Conservation (phyloP, 345 rosid species). For the Pugionium cornutum region DNA sequence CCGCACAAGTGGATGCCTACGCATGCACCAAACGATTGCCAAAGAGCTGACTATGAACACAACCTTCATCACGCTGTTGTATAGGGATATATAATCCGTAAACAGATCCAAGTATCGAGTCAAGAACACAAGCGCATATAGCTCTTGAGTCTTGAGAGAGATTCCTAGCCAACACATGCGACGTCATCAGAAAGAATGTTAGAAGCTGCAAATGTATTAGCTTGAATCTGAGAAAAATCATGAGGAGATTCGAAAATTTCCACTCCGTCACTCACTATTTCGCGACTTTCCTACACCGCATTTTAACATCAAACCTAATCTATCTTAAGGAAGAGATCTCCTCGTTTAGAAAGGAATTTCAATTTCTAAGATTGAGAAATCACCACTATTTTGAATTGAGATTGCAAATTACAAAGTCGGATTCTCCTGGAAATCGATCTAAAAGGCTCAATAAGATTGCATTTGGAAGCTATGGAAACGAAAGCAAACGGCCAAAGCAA, state of each 20-base stretch:
- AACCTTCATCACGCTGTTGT: constrained; percentile 84
- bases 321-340: constrained; percentile 4
- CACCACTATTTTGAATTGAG: constrained; percentile 24
- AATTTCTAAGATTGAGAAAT: constrained; percentile 13
- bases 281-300: background rate
- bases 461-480: constrained; percentile 22
- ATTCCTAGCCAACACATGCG: constrained; percentile 53
- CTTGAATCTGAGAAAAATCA: constrained; percentile 4
- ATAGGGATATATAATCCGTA: constrained; percentile 73
- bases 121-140: constrained; percentile 80
- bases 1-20: constrained; percentile 62
- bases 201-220: background rate
- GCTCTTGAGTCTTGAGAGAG: constrained; percentile 94
- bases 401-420: background rate
- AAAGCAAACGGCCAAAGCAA: constrained; percentile 18
- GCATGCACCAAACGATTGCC: constrained; percentile 93
- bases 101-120: constrained; percentile 85
- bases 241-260: constrained; percentile 5
- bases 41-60: constrained; percentile 82
- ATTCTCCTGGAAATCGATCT: constrained; percentile 13
- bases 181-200: constrained; percentile 16
- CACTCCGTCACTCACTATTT: constrained; percentile 1
- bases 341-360: constrained; percentile 1
- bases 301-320: background rate
- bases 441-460: background rate